Base-by-base conservation (phyloP, 176 grass and related monocot species). In the Dendrocalamus sinicus region DNA sequence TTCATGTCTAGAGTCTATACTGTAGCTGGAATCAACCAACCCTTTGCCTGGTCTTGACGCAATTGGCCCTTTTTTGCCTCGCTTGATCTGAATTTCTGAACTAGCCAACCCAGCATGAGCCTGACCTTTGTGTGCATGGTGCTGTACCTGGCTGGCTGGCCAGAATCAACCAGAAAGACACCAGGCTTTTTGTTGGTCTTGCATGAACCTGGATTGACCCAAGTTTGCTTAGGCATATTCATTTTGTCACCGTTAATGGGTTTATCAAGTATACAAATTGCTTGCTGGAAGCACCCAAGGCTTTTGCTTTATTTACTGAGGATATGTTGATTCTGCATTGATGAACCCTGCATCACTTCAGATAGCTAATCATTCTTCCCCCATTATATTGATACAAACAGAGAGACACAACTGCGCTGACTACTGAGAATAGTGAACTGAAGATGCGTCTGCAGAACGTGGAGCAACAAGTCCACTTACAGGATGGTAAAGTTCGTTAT, bases 361-460 rank as follows among this genome's bases (percentile, higher is more conserved):
- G 35, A 61, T 71, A 60, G 50, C 43, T 85, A 73, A 81, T 67
- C 22, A 57, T 70, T 79, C 0, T 50, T 23, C 30, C 8, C 40
- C 53, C 16, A 37, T 22, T 26, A 35, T 47, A 9, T 76, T 88
- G 45, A 70, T 60, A 72, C 45, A 58, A 46, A 24, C 72, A 94
- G 90, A 92, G 86, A 61, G 82, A 94, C 72, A 92, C 93, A 2
- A 85, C 90, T 73, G 85, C 85, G 58, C 71, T 94, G 6, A 90
- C 87, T 47, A 67, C 50, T 8, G 87, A 94, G 80, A 94, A 94
- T 16, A 90, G 71, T 28, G 87, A 92, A 39, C 55, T 94, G 73
- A 90, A 91, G 82, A 73, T 88, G 16, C 81, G 54, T 1, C 67
- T 92, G 52, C 87, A 94, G 76, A 83, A 47, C 17, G 77, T 87